A percentile compares a stretch with the other conserved stretches of the same genome.
These are phyloP conservation scores for Phytopythium vexans DNA, from an alignment of 352 stramenopile species.

Conservation along the genomic window DNA sequence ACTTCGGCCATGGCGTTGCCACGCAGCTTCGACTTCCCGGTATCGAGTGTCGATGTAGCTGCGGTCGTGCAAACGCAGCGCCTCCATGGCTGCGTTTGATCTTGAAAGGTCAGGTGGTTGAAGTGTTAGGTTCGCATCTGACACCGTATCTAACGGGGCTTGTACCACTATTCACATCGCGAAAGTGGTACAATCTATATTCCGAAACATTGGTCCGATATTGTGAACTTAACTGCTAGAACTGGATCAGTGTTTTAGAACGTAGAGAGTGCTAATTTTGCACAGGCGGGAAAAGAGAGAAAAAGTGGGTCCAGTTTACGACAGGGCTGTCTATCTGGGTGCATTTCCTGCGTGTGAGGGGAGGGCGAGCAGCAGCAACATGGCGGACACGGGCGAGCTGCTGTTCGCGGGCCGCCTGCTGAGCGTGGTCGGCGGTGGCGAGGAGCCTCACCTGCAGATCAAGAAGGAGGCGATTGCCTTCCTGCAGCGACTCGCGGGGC, in stretches of 20 bases:
- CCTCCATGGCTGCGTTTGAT: conserved; percentile 43
- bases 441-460: conserved; percentile 50
- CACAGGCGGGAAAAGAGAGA: too few relatives aligned
- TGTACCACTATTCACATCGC: background rate
- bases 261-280: too few relatives aligned
- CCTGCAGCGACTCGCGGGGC: conserved; percentile 62
- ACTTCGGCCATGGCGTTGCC: too few relatives aligned
- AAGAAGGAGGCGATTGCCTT: conserved; percentile 70
- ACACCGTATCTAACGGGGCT: background rate
- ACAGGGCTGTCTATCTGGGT: background rate
- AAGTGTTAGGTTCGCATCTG: background rate
- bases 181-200: too few relatives aligned
- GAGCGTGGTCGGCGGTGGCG: conserved; percentile 35
- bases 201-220: too few relatives aligned
- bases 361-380: background rate
- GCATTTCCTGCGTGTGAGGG: background rate
- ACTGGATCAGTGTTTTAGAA: too few relatives aligned
- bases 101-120: conserved; percentile 4
- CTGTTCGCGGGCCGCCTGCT: conserved; percentile 69
- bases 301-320: too few relatives aligned
- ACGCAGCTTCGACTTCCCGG: conserved; percentile 22
- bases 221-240: background rate
- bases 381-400: conserved; percentile 21
- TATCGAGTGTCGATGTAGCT: conserved; percentile 51
- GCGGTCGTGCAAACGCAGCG: conserved; percentile 37